Evolutionary conservation across 2,329 filamentous ascomycete genomes (phyloP).

Genomic region (Penicillium sp.): DNA sequence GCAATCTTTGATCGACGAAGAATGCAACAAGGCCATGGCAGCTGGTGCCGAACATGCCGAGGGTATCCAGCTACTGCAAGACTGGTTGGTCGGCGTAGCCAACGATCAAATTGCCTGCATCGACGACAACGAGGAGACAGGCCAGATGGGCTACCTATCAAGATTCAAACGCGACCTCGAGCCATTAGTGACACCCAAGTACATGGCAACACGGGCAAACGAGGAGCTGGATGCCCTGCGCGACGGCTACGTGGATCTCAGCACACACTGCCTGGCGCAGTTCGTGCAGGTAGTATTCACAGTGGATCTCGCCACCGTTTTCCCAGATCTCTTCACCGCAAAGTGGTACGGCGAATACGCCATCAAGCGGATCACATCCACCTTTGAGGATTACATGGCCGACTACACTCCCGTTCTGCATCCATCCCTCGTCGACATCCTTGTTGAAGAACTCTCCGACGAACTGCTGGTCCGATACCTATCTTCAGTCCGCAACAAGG

Average conservation of each 20-base stretch:
- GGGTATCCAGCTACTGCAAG: constrained; percentile 70
- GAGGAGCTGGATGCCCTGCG: constrained; percentile 73
- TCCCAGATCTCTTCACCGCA: constrained; percentile 86
- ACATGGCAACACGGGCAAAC: constrained; percentile 70
- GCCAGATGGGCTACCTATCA: constrained; percentile 77
- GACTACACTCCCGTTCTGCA: constrained; percentile 86
- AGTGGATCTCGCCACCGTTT: constrained; percentile 81
- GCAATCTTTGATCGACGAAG: constrained; percentile 85
- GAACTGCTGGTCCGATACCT: constrained; percentile 87
- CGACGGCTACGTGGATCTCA: constrained; percentile 92
- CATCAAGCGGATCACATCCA: constrained; percentile 91
- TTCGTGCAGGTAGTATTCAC: constrained; percentile 87
- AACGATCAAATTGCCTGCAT: constrained; percentile 99
- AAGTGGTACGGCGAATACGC: constrained; percentile 84
- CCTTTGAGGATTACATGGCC: constrained; percentile 89
- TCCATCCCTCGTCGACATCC: constrained; percentile 82
- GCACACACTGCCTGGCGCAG: constrained; percentile 85
- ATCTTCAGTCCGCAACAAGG: constrained; percentile 79
- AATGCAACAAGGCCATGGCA: constrained; percentile 71
- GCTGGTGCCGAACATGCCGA: constrained; percentile 55
- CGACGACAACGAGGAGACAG: constrained; percentile 77
- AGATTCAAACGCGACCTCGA: constrained; percentile 84
- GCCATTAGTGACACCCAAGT: constrained; percentile 74
- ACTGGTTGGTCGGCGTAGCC: constrained; percentile 94
- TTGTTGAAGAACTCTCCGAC: constrained; percentile 90